phyloP scores from a whole-genome alignment of 75 land plant species.

The Picea sitchensis region DNA sequence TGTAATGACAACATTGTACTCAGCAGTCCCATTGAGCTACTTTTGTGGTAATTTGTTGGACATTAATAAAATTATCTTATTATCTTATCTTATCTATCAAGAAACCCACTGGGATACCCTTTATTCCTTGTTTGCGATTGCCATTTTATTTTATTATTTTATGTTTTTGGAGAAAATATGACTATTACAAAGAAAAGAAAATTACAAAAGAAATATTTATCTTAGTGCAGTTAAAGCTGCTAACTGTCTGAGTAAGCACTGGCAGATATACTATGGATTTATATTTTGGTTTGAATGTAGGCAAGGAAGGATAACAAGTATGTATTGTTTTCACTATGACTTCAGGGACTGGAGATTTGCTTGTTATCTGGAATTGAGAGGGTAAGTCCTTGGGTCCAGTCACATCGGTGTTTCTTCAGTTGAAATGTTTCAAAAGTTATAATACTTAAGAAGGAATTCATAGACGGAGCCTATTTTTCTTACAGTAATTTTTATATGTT shows the following conservation, averaged over 20 bases:
- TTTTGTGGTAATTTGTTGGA: too few species aligned
- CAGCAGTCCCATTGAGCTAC: too few species aligned
- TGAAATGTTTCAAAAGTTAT: not conserved
- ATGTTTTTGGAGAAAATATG: too few species aligned
- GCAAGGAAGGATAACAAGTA: not conserved
- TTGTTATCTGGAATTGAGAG: conserved; percentile 49
- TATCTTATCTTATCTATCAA: not conserved
- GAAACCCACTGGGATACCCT: not conserved
- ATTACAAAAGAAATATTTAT: too few species aligned
- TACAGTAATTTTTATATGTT: conserved; percentile 16
- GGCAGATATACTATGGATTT: too few species aligned
- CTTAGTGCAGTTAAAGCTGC: too few species aligned
- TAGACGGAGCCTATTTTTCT: not conserved
- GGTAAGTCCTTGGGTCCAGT: conserved; percentile 29
- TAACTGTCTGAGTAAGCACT: too few species aligned
- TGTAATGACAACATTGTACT: too few species aligned
- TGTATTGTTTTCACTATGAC: conserved; percentile 2
- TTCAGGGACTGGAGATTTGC: conserved; percentile 86
- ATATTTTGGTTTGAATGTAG: not conserved
- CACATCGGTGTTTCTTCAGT: not conserved
- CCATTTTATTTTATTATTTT: too few species aligned
- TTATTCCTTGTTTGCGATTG: not conserved
- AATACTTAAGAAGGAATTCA: not conserved
- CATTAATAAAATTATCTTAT: not conserved
- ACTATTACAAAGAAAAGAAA: too few species aligned